Conservation (phyloP, 306 rosid genomes). For the Trichosanthes cucumerina region DNA sequence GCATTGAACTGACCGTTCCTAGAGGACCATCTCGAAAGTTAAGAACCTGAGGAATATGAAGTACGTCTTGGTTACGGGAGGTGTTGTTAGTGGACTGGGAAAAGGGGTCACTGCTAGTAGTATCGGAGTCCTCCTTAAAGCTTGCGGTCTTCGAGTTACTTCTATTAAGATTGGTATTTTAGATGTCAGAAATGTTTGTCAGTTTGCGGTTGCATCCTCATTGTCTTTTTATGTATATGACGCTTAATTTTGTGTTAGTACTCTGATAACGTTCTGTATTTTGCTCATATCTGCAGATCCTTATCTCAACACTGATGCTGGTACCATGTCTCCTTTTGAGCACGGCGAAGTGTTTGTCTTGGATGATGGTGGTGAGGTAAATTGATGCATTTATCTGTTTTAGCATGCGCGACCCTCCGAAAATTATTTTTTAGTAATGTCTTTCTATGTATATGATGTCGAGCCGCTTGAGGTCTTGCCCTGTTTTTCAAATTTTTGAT, state of each 20-base stretch:
- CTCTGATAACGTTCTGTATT: background rate
- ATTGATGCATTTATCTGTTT: background rate
- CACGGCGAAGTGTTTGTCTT: slow-evolving; percentile 7
- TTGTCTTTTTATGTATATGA: background rate
- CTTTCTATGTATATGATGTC: background rate
- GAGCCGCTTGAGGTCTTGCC: background rate
- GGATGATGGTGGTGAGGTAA: slow-evolving; percentile 11
- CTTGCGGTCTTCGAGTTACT: slow-evolving; percentile 11
- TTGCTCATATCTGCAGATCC: background rate
- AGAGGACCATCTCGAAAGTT: background rate
- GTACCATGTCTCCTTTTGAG: slow-evolving; percentile 9
- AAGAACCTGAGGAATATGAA: background rate
- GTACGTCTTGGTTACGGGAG: slow-evolving; percentile 8
- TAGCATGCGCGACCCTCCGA: background rate
- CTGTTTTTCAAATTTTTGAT: background rate
- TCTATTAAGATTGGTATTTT: slow-evolving; percentile 10
- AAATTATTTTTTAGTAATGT: background rate
- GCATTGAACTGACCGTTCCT: background rate
- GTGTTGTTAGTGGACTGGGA: slow-evolving; percentile 12
- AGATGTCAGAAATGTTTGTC: background rate
- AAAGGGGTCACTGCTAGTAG: slow-evolving; percentile 14
- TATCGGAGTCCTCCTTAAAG: slow-evolving; percentile 9
- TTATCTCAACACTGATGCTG: slow-evolving; percentile 5
- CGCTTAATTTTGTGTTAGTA: background rate
- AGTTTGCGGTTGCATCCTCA: background rate